These are phyloP conservation scores for Boletus reticuloceps DNA, from an alignment of 768 basidiomycete genomes.

Conservation along the genomic window DNA sequence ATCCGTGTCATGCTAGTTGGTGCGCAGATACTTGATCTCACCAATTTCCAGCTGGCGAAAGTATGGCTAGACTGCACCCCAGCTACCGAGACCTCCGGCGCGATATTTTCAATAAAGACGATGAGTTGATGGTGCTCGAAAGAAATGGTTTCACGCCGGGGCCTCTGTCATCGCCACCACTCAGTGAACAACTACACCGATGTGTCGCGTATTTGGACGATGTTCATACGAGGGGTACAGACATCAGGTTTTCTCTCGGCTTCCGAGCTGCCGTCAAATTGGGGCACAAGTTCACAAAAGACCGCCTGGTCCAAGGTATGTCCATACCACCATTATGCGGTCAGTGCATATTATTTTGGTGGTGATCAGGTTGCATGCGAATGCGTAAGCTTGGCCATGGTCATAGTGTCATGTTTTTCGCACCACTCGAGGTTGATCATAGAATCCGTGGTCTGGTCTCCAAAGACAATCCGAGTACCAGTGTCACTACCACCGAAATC, in stretches of 20 bases:
- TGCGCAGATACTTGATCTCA: neutral
- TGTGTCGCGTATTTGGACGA: neutral
- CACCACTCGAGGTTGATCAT: neutral
- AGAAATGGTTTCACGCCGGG: neutral
- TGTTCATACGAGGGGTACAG: neutral
- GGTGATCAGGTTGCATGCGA: neutral
- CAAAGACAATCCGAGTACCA: neutral
- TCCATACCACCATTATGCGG: neutral
- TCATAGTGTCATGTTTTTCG: neutral
- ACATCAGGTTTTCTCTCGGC: neutral
- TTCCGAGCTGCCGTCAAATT: neutral
- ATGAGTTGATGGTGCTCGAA: neutral
- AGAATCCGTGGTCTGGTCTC: neutral
- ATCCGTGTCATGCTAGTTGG: neutral
- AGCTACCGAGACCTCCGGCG: neutral
- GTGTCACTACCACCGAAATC: neutral
- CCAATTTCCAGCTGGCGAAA: neutral
- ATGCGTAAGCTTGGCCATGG: neutral
- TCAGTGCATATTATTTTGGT: neutral
- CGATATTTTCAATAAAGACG: neutral
- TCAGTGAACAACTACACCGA: neutral
- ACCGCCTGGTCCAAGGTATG: neutral
- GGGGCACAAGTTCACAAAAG: neutral
- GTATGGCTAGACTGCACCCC: neutral
- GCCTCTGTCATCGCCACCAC: neutral